These are phyloP conservation scores for Spizellomyces punctatus DNA, from an alignment of 192 early-diverging fungal species.

Conservation along the genomic window DNA sequence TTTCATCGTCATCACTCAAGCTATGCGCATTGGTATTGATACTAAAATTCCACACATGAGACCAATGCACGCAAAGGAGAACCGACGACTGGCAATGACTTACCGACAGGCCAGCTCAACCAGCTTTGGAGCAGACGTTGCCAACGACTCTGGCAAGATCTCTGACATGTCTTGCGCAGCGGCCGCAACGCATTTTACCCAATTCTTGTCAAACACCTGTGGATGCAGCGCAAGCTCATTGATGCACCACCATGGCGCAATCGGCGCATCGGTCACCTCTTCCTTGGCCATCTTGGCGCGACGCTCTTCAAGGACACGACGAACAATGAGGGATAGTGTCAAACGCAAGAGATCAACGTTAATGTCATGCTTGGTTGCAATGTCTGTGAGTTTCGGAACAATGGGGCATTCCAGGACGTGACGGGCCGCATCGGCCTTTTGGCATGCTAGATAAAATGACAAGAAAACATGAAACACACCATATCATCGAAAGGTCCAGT, in stretches of 20 bases:
- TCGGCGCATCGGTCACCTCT: neutral
- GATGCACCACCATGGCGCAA: slow-evolving; percentile 34
- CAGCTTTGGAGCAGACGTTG: slow-evolving; percentile 39
- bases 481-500: neutral
- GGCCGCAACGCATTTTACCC: slow-evolving; percentile 30
- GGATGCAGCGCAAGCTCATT: slow-evolving; percentile 32
- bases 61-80: neutral
- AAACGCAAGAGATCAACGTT: slow-evolving; percentile 39
- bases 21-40: slow-evolving; percentile 67
- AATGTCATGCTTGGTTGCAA: slow-evolving; percentile 34
- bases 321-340: slow-evolving; percentile 32
- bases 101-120: slow-evolving; percentile 47
- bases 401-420: slow-evolving; percentile 40
- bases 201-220: slow-evolving; percentile 39
- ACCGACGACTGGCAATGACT: neutral
- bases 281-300: slow-evolving; percentile 22
- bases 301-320: slow-evolving; percentile 21
- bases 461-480: neutral
- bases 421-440: slow-evolving; percentile 37
- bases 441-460: slow-evolving; percentile 39
- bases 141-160: slow-evolving; percentile 42
- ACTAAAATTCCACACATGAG: slow-evolving; percentile 8
- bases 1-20: slow-evolving; percentile 50
- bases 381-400: slow-evolving; percentile 30
- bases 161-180: slow-evolving; percentile 37